A percentile compares a stretch with the other conserved stretches of the same genome.
These are phyloP conservation scores for Hanseniaspora nectarophila DNA, from an alignment of 805 yeast species.

Conservation along the genomic window DNA sequence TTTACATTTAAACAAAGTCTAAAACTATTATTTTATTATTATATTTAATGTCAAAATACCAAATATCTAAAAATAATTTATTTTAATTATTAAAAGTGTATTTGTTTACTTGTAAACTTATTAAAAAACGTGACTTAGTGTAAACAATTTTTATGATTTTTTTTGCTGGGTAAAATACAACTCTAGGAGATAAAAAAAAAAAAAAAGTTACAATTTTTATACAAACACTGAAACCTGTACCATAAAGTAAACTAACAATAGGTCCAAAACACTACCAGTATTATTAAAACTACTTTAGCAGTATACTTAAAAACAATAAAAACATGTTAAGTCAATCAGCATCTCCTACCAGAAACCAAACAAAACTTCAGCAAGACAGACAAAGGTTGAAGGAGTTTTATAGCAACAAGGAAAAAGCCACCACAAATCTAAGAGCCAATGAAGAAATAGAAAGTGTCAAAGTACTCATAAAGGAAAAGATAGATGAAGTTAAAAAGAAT, in stretches of 20 bases:
- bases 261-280: too few relatives aligned
- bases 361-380: slow-evolving; percentile 13
- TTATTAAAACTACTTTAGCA: too few relatives aligned
- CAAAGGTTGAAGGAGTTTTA: slow-evolving; percentile 9
- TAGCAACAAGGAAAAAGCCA: neutral
- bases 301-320: neutral
- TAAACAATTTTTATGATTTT: neutral
- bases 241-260: too few relatives aligned
- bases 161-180: too few relatives aligned
- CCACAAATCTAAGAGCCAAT: neutral
- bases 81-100: neutral
- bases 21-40: too few relatives aligned
- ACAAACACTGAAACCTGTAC: too few relatives aligned
- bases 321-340: neutral
- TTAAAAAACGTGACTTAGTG: neutral
- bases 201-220: too few relatives aligned
- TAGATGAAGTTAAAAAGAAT: neutral
- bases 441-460: slow-evolving; percentile 1
- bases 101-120: neutral
- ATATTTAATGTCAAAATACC: too few relatives aligned
- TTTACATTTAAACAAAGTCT: too few relatives aligned
- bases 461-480: neutral
- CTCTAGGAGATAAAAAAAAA: too few relatives aligned
- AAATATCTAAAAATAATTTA: too few relatives aligned
- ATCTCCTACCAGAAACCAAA: neutral